These are phyloP conservation scores for Colletotrichum sidae DNA, from an alignment of 2,329 filamentous ascomycete species.

Conservation along the genomic window DNA sequence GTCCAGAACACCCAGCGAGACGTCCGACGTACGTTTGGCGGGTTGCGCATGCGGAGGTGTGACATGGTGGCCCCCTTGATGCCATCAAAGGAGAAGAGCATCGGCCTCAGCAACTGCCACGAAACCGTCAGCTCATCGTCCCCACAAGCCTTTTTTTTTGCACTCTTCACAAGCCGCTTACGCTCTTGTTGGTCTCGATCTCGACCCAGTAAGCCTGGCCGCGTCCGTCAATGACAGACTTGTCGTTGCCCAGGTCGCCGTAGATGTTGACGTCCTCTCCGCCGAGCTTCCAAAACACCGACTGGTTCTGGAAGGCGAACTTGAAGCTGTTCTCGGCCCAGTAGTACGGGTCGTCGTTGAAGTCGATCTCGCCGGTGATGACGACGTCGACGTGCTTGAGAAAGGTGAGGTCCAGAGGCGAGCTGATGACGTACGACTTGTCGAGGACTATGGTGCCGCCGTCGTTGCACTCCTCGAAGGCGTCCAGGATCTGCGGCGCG, in stretches of 20 bases:
- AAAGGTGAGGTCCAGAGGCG: slow-evolving; percentile 73
- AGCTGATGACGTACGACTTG: slow-evolving; percentile 70
- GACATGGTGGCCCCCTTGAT: slow-evolving; percentile 27
- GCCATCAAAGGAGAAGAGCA: slow-evolving; percentile 32
- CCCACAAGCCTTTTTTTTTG: too few relatives aligned
- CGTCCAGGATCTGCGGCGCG: slow-evolving; percentile 60
- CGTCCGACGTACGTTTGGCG: slow-evolving; percentile 48
- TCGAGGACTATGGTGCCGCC: slow-evolving; percentile 72
- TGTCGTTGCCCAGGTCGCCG: slow-evolving; percentile 55
- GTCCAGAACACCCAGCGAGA: not conserved
- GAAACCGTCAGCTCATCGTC: not conserved
- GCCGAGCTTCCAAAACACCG: slow-evolving; percentile 49
- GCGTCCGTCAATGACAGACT: slow-evolving; percentile 66
- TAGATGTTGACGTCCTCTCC: slow-evolving; percentile 69
- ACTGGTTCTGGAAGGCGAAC: slow-evolving; percentile 74
- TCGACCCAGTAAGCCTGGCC: slow-evolving; percentile 58
- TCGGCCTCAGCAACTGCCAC: slow-evolving; percentile 15
- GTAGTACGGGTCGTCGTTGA: slow-evolving; percentile 75
- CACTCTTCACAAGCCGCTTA: not conserved
- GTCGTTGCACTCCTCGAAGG: slow-evolving; percentile 69
- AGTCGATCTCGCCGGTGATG: slow-evolving; percentile 66
- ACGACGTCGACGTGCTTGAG: slow-evolving; percentile 72
- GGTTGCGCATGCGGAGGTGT: slow-evolving; percentile 64
- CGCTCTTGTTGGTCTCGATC: slow-evolving; percentile 33
- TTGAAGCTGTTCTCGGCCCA: slow-evolving; percentile 75